Evolutionary conservation across 108 stramenopile species (phyloP).

Genomic region (Skeletonema grethae): DNA sequence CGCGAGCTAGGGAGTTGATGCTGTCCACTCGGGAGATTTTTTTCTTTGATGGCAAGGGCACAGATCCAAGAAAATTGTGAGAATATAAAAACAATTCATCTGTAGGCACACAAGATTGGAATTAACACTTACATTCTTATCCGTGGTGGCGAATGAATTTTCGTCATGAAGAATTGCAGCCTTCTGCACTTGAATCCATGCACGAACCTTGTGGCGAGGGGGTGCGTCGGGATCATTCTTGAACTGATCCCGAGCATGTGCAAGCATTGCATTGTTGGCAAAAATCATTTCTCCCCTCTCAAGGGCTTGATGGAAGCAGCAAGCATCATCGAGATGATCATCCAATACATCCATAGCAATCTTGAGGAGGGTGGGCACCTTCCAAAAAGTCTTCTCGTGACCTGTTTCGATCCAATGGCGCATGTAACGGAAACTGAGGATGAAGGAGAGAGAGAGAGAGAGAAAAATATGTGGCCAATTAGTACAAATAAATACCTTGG

Average conservation of each 20-base stretch:
- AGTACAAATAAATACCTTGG: too few species aligned
- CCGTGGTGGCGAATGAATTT: too few species aligned
- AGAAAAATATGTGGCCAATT: too few species aligned
- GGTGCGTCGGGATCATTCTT: not conserved
- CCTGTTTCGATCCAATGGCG: constrained; percentile 28
- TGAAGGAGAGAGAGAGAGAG: too few species aligned
- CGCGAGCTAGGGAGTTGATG: not conserved
- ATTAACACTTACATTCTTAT: too few species aligned
- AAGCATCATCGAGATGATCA: constrained; percentile 13
- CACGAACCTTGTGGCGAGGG: constrained; percentile 8
- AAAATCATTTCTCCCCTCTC: constrained; percentile 13
- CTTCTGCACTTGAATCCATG: not conserved
- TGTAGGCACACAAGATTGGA: too few species aligned
- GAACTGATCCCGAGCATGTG: constrained; percentile 5
- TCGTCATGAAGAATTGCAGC: too few species aligned
- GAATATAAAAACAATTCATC: too few species aligned
- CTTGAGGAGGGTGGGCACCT: constrained; percentile 5
- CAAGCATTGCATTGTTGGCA: constrained; percentile 12
- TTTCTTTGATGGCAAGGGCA: too few species aligned
- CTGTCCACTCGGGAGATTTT: not conserved
- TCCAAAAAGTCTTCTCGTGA: constrained; percentile 13
- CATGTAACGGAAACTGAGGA: constrained; percentile 24
- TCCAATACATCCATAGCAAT: constrained; percentile 19
- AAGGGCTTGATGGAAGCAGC: constrained; percentile 4
- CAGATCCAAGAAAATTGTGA: too few species aligned